Base-by-base conservation (phyloP, 2,329 filamentous ascomycete genomes). In the Ophiostoma sp. region DNA sequence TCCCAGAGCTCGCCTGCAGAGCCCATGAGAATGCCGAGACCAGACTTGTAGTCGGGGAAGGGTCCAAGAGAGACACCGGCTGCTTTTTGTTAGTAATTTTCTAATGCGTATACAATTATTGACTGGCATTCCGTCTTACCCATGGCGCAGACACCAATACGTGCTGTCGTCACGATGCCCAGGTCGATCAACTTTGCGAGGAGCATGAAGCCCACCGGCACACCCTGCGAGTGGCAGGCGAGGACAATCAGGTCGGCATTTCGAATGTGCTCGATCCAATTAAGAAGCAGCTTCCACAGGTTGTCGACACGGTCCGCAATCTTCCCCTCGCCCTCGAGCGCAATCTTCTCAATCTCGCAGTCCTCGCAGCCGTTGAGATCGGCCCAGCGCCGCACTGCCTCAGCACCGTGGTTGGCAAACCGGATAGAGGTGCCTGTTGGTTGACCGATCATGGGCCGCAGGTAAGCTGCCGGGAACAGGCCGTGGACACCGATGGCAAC, bases 1-100 rank as follows among this genome's bases (percentile, higher is more conserved):
- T 98, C 94, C 85, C 97, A 99, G 0, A 99, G 86, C 81, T 99
- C 96, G 2, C 92, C 92, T n/a, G 95, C 95, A 0, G 93, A 94
- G 7, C 94, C 94, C 81, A 94, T 96, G 63, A 98, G 89, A 78
- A 94, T 92, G 74, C 92, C 90, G 66, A 97, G 92, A 74, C 93
- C 90, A 0, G 93, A 95, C 78, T 94, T 95, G 83, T 97, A 97
- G 79, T 97, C 94, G 0, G 93, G 88, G 78, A 98, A 99, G 0
- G 96, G 96, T 0, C 96, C 96, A 68, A 98, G 87, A 42, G 95
- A 97, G 8, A 99, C 94, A 17, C 96, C 96, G 3, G 96, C 95
- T 77, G 86, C 3, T 11, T 0, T 15, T 19, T 45, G 69, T 77
- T 45, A 77, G 77, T n/a, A 73, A 69, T 72, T 12, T 42, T 39